Evolutionary conservation across 2,329 filamentous ascomycete genomes (phyloP), one percentile per base, ranked within the genome.

Genomic region (Hypomyces perniciosus): DNA sequence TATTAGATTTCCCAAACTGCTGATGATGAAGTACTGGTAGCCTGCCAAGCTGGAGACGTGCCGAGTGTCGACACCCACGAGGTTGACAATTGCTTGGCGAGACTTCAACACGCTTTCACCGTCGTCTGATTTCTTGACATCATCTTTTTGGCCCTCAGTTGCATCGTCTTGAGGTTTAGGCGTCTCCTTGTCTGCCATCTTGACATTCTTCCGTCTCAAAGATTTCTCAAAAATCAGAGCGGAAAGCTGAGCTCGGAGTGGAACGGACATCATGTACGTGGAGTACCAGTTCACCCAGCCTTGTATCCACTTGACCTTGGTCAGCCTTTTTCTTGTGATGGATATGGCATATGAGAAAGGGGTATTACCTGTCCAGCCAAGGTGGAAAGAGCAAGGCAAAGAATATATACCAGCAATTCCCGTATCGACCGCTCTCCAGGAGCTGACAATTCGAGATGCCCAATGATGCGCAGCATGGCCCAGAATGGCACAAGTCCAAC

Each of bases 161-260:
- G 64, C 50, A 8, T 67, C 57, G 40, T 65, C 63, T 35, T 58
- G 45, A 31, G 46, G 29, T 59, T 13, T 60, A 54, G 28, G 68
- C 59, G n/a, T 62, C 41, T 74, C 66, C 60, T 78, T 82, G 34
- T 72, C 73, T 4, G 79, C 74, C 8, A 80, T 78, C 63, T 90
- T 89, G 38, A 88, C 80, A 64, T 91, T 88, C 63, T 92, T 92
- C 44, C 84, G 79, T 40, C 84, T 78, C 74, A 90, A 81, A 0
- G 86, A 80, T 65, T 93, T 93, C 53, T 84, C 79, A 59, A 91
- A 92, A 12, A 92, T 79, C 6, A 90, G 73, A 1, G 85, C 78
- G 2, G 85, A 82, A 2, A 93, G 70, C 59, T 90, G 84, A 29
- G 82, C 78, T 46, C 85, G 81, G 12, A 91, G 71, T 0, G 86